These are phyloP conservation scores for Jaenimonas drosophilae DNA, from an alignment of 208 protist genomes.

Conservation along the genomic window DNA sequence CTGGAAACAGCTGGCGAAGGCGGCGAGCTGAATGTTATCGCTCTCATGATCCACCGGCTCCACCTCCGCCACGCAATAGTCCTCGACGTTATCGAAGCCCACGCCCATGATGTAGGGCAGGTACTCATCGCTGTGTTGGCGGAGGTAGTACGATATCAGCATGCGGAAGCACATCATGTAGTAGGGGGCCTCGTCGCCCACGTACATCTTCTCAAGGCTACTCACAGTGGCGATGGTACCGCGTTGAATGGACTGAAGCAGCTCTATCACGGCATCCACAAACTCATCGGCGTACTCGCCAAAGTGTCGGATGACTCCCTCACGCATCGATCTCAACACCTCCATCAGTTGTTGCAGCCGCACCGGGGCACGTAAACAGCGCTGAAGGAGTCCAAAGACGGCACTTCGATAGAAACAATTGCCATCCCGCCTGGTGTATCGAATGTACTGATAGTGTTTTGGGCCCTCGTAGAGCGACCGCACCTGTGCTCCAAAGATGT, in stretches of 20 bases:
- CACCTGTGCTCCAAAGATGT: slow-evolving; percentile 23
- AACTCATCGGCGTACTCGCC: slow-evolving; percentile 74
- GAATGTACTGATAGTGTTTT: slow-evolving; percentile 19
- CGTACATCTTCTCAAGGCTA: slow-evolving; percentile 15
- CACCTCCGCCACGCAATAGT: slow-evolving; percentile 64
- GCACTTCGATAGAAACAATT: slow-evolving; percentile 83
- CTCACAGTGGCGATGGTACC: slow-evolving; percentile 13
- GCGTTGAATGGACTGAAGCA: slow-evolving; percentile 13
- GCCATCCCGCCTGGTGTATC: slow-evolving; percentile 68
- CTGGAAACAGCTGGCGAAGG: slow-evolving; percentile 50
- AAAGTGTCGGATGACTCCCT: slow-evolving; percentile 24
- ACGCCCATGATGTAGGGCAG: slow-evolving; percentile 65
- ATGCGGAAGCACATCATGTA: slow-evolving; percentile 64
- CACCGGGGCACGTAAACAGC: slow-evolving; percentile 9
- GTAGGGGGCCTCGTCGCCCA: slow-evolving; percentile 31
- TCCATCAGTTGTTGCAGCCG: slow-evolving; percentile 12
- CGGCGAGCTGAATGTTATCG: slow-evolving; percentile 73
- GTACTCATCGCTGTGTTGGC: slow-evolving; percentile 40
- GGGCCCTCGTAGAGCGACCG: slow-evolving; percentile 22
- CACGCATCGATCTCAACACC: slow-evolving; percentile 9
- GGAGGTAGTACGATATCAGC: slow-evolving; percentile 60
- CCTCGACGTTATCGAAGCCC: slow-evolving; percentile 39
- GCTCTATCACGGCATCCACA: slow-evolving; percentile 29
- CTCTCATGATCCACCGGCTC: slow-evolving; percentile 69
- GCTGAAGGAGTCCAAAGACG: slow-evolving; percentile 44